Conservation (phyloP, 148 eudicot genomes). For the Vaccinium corymbosum region DNA sequence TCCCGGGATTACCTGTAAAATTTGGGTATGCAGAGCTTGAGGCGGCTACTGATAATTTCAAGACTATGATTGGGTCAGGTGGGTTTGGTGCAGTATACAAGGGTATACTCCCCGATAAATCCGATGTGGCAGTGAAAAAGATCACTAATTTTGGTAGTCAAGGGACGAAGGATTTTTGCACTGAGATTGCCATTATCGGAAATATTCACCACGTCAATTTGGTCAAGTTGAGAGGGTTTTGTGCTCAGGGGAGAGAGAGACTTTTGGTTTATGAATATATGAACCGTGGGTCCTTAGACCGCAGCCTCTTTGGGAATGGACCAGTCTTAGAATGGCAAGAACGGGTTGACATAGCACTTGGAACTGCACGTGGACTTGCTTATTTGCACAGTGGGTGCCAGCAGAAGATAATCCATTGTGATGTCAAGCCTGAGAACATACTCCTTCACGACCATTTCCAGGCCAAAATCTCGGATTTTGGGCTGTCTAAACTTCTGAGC, state of each 20-base stretch:
- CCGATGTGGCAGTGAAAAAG: slow-evolving; percentile 73
- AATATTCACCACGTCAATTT: slow-evolving; percentile 75
- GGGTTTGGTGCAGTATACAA: slow-evolving; percentile 79
- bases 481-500: slow-evolving; percentile 70
- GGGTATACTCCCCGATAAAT: slow-evolving; percentile 53
- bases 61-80: slow-evolving; percentile 64
- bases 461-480: slow-evolving; percentile 79
- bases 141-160: slow-evolving; percentile 55
- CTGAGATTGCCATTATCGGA: slow-evolving; percentile 75
- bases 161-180: slow-evolving; percentile 71
- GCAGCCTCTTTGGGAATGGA: slow-evolving; percentile 59
- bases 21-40: slow-evolving; percentile 53
- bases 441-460: slow-evolving; percentile 57
- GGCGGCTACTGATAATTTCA: slow-evolving; percentile 65
- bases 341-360: slow-evolving; percentile 66
- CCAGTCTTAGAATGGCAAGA: slow-evolving; percentile 87
- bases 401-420: slow-evolving; percentile 79
- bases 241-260: slow-evolving; percentile 63
- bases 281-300: slow-evolving; percentile 77
- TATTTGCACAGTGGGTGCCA: slow-evolving; percentile 79
- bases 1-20: slow-evolving; percentile 72
- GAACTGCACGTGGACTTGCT: slow-evolving; percentile 81
- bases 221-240: slow-evolving; percentile 75
- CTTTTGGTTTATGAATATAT: slow-evolving; percentile 83
- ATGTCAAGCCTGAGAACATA: slow-evolving; percentile 86